Evolutionary conservation across 495 filamentous ascomycete genomes (phyloP), one percentile per base, ranked within the genome.

Genomic region (Sordaria brevicollis): DNA sequence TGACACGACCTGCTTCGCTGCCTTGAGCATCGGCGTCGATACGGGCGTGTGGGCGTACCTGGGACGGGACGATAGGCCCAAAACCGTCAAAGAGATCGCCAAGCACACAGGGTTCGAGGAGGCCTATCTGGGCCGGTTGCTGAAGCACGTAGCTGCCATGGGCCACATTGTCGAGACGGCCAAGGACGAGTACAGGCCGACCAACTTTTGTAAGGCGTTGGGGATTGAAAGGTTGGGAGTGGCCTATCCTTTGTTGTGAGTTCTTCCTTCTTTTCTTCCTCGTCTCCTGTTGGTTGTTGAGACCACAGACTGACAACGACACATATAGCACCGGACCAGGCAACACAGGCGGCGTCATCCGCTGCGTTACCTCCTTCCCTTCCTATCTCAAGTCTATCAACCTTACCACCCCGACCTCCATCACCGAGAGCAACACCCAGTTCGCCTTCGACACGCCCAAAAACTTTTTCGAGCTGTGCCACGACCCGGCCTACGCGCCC

Each of bases 141-240:
- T 85, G 65, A 79, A 79, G 69, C 83, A 86, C 36, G 68, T 86
- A 0, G 77, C 74, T 15, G 81, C 83, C n/a, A 80, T 82, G 77
- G 80, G 80, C 15, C 79, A 81, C 31, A 77, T 86, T 71, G 39
- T 70, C 0, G 80, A 84, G 69, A 78, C 76, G 3, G 82, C 75
- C 5, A 68, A 76, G 7, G 78, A 82, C 65, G 76, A 80, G 29
- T 86, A 85, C 68, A 76, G 70, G 9, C 78, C 79, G 8, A 85
- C 76, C 7, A 79, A 78, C 35, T 76, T 85, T 72, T 78, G 81
- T 0, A 80, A 70, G 3, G 74, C 80, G 2, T 54, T 84, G 15
- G 66, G 54, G 15, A 68, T 75, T 21, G 67, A 74, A 19, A 71
- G 77, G 35, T 81, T 79, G 71, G 77, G 73, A 29, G 78, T 76